phyloP scores from a whole-genome alignment of 257 asterid genomes.

The Perilla frutescens region DNA sequence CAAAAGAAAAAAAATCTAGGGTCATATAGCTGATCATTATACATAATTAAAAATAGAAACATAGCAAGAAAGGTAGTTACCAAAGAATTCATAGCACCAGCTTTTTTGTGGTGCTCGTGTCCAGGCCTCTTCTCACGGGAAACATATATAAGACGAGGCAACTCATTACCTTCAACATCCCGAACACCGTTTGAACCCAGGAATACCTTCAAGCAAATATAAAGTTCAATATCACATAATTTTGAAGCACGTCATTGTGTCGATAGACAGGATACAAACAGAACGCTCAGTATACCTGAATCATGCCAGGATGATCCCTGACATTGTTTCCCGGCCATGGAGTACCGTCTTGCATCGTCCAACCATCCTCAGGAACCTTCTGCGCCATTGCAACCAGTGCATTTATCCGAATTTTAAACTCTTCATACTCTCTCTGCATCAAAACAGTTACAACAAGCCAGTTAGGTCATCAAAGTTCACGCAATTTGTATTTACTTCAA shows the following conservation, averaged over 20 bases:
- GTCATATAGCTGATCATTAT: slow-evolving; percentile 19
- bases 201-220: slow-evolving; percentile 65
- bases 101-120: slow-evolving; percentile 95
- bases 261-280: slow-evolving; percentile 4
- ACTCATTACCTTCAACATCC: slow-evolving; percentile 85
- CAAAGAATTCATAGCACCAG: slow-evolving; percentile 99
- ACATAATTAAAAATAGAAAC: slow-evolving; percentile 9
- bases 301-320: slow-evolving; percentile 99
- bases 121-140: slow-evolving; percentile 99
- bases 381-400: slow-evolving; percentile 87
- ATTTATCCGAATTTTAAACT: slow-evolving; percentile 84
- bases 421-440: slow-evolving; percentile 91
- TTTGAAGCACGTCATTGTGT: too few species aligned
- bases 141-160: slow-evolving; percentile 92
- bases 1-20: background rate
- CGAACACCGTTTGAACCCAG: slow-evolving; percentile 86
- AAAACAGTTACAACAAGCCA: slow-evolving; percentile 7
- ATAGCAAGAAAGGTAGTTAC: slow-evolving; percentile 44
- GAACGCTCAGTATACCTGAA: slow-evolving; percentile 61
- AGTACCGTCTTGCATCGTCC: slow-evolving; percentile 99
- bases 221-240: slow-evolving; percentile 22
- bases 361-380: slow-evolving; percentile 97
- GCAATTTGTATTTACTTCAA: background rate
- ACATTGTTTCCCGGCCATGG: slow-evolving; percentile 98
- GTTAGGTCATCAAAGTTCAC: slow-evolving; percentile 6